Base-by-base conservation (phyloP, 345 rosid genomes). In the Geranium brycei region DNA sequence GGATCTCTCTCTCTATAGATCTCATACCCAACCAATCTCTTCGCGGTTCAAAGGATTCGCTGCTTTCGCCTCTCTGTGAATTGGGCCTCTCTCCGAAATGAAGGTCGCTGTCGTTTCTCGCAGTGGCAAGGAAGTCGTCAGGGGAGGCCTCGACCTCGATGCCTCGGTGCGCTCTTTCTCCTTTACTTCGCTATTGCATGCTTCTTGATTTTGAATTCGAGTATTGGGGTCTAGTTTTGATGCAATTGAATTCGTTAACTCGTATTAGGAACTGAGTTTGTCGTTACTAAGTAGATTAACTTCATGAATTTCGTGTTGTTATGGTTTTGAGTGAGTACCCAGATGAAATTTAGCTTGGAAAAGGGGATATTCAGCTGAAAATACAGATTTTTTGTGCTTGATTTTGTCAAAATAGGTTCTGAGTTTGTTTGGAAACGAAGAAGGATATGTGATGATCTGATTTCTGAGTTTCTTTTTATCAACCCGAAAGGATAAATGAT, bases 51-150 rank as follows among this genome's bases (percentile, higher is more conserved):
- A 35, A 35, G 41, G 14, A 66, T 64, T 60, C 32, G 41, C 62
- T 66, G 67, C 38, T 32, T 32, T 32, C 38, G 38, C n/a, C n/a
- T n/a, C n/a, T n/a, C 28, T 23, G 28, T 23, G 28, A 23, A 69
- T 70, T 68, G 87, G 73, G 80, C 76, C 68, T 68, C 73, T 66
- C 69, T 79, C 70, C 16, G 64, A 68, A 55, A 92, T 92, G 98
- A 89, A 85, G 82, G 84, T 92, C 67, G 67, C 80, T 66, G 82
- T 91, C 31, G 85, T 87, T 79, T 84, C 91, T 3, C 95, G 95
- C 61, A 77, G 91, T 75, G 98, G 98, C 23, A 81, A 89, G 77
- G 96, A 91, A 75, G 72, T 91, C 66, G 60, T 85, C 79, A 87
- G 81, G 68, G 91, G 81, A 63, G 95, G 92, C 17, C 73, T 91